Evolutionary conservation across 768 basidiomycete species (phyloP), one percentile per base, ranked within the genome.

Genomic region (Sarcodon aspratus): DNA sequence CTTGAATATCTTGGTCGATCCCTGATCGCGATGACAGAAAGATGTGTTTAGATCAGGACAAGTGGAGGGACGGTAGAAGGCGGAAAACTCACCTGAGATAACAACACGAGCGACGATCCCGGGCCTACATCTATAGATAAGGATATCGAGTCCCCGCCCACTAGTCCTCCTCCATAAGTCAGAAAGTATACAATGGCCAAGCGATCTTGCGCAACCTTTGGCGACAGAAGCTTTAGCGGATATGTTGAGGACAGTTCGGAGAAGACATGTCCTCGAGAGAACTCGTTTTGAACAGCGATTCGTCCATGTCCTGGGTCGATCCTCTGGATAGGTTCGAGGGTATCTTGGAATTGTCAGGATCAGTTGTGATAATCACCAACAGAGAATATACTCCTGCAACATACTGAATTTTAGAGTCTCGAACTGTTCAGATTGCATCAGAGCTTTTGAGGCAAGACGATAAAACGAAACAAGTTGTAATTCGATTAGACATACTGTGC

Each of bases 1-100:
- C 65, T 92, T 94, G 72, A 95, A 98, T 15, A 98, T 85, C 63
- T 98, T 98, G 9, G 94, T 98, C 4, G 85, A 89, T 33, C 91
- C 89, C 91, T 93, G 55, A 33, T 18, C 38, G 35, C 12, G 36
- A n/a, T 27, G 38, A 44, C 9, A 43, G 18, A 11, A 27, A 33
- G 1, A 45, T 11, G 6, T 33, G 33, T 36, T 44, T 32, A 33
- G 44, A 33, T 17, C 18, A 48, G 35, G 38, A 47, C 27, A 47
- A 47, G 34, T 33, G 8, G 48, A 6, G n/a, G 15, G 21, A 21
- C 17, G 12, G 42, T 45, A 17, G 27, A 17, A 42, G 43, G 15
- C 9, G 32, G 11, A 18, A 49, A 33, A 61, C 72, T 61, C 50
- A 85, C 94, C 75, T 97, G 94, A 9, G 94, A 90, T 33, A 96